phyloP scores from a whole-genome alignment of 2,329 filamentous ascomycete genomes.

The Diaporthe sp. region DNA sequence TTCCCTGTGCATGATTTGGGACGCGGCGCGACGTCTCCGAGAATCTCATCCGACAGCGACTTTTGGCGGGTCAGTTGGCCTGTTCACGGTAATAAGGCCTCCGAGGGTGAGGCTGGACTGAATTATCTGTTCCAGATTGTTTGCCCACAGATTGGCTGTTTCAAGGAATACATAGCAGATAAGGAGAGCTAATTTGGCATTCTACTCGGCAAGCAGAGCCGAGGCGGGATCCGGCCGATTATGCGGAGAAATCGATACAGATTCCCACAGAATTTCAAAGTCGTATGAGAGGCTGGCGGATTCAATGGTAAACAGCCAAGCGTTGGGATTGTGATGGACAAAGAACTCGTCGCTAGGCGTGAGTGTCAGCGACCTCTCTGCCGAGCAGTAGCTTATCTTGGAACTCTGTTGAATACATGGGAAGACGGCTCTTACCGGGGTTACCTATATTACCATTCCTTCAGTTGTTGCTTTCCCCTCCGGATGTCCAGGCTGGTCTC shows the following conservation, averaged over 20 bases:
- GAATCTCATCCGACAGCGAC: not conserved
- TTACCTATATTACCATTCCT: not conserved
- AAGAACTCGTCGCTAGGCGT: too few relatives aligned
- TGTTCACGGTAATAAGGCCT: not conserved
- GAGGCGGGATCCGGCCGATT: not conserved
- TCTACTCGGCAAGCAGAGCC: not conserved
- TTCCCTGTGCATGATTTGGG: slow-evolving; percentile 32
- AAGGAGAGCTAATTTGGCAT: not conserved
- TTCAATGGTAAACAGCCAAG: not conserved
- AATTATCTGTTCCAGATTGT: not conserved
- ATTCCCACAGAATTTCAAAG: not conserved
- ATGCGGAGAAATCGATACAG: not conserved
- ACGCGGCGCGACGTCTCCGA: slow-evolving; percentile 25
- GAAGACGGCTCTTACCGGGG: not conserved
- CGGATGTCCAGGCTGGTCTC: not conserved
- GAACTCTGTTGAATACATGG: too few relatives aligned
- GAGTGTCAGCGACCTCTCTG: not conserved
- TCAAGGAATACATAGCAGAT: not conserved
- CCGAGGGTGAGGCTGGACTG: slow-evolving; percentile 19
- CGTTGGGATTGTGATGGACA: too few relatives aligned
- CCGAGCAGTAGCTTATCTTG: not conserved
- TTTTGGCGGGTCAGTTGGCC: slow-evolving; percentile 6
- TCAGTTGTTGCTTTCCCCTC: not conserved
- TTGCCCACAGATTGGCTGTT: not conserved
- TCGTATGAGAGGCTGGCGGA: not conserved